Evolutionary conservation across 108 stramenopile species (phyloP), one percentile per base, ranked within the genome.

Genomic region (Seminavis robusta): DNA sequence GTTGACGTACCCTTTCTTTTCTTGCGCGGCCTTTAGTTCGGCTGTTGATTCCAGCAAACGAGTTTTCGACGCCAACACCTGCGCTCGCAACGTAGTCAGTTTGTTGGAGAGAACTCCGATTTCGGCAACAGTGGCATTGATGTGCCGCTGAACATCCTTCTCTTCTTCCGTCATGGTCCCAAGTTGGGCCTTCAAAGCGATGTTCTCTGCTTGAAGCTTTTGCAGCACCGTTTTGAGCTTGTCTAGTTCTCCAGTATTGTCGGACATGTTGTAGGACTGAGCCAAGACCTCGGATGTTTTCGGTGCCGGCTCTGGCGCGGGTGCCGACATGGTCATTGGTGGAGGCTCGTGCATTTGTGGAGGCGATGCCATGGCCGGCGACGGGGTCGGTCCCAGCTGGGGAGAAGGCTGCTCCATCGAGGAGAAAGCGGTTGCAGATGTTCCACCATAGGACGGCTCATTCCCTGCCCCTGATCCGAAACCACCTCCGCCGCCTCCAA

Each of bases 151-250:
- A 1, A 86, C 79, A 32, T 84, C 75, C 16, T 66, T 69, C 58
- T 93, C 91, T 49, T 93, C 91, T 9, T 87, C 88, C 5, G 85
- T 69, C 51, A 85, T 66, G 13, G 51, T 59, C 31, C 79, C 83
- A 30, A 88, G 53, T 55, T 83, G 81, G 8, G 91, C 87, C 48
- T 84, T 86, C 41, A 93, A 81, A 20, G 77, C 61, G 41, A 93
- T 76, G 23, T 85, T 83, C 56, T 93, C 91, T 0, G 91, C 91
- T 47, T 83, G 83, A 4, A 93, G 51, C 33, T 88, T 87, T 51
- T 93, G 91, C 40, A 89, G 58, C 3, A 77, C 61, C 10, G 54
- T 41, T 30, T 73, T 73, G 15, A 93, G 61, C 34, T 79, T 79
- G 50, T 58, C 65, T 38, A 93, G 58, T 59, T 93, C 91, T 0